Base-by-base conservation (phyloP, 2,329 filamentous ascomycete genomes). In the Xylariaceae sp. region DNA sequence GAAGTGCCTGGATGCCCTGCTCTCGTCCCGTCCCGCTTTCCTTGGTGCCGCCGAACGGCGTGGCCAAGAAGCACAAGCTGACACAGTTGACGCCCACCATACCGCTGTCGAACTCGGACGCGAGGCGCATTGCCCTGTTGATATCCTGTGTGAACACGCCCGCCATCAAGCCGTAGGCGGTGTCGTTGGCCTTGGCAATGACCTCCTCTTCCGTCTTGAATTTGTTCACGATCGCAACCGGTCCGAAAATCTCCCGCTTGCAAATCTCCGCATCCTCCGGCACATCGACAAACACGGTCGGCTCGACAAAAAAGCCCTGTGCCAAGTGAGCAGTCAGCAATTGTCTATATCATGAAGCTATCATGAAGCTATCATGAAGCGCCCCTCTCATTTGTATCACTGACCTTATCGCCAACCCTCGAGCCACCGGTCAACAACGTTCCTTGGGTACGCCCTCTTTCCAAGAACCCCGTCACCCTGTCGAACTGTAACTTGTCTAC, bases 21-120 rank as follows among this genome's bases (percentile, higher is more conserved):
- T 26, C 26, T 8, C 26, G 26, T 13, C 78, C 78, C 15, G 75
- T 56, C 0, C 78, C 78, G 53, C 71, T 75, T 64, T 76, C 70
- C 69, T 80, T 80, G 47, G 60, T 71, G 7, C 78, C 78, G 29
- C 78, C 77, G 59, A 80, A 80, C 0, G 78, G 77, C 2, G 70
- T 68, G 4, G 53, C 66, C 39, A 74, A 60, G 52, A 74, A 72
- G 52, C 68, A 63, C 16, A 71, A 57, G 51, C 67, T 71, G 45
- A 74, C 65, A 43, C 69, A 71, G 59, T 88, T 88, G 65, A 88
- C 80, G 73, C 84, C 86, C 3, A 88, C 84, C 78, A 86, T 87
- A 29, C 86, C 86, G 12, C 81, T 79, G 67, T 88, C 83, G 43
- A 89, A 73, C 44, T 75, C 72, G 2, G 75, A 71, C 2, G 76